Conservation (phyloP, 176 grass and related monocot species). For the Stipa capillata region DNA sequence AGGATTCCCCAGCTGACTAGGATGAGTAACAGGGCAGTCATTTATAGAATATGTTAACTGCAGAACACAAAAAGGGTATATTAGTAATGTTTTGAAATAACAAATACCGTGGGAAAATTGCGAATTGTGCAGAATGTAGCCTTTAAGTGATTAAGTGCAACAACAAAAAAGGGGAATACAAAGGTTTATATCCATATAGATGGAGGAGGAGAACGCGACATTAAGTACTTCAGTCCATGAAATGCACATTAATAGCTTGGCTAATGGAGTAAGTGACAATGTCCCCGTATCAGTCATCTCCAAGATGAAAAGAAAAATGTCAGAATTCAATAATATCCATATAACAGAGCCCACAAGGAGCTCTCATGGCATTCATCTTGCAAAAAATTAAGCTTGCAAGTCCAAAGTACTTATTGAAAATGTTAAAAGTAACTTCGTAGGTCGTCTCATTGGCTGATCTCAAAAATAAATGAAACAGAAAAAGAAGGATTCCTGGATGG, state of each 20-base stretch:
- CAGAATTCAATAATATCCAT: background rate
- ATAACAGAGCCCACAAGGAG: background rate
- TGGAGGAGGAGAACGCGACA: background rate
- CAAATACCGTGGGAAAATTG: background rate
- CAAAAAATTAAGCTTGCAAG: background rate
- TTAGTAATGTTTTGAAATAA: background rate
- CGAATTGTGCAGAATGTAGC: background rate
- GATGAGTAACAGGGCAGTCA: constrained; percentile 69
- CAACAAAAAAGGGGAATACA: background rate
- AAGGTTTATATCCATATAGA: background rate
- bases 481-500: background rate
- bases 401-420: background rate
- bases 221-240: background rate
- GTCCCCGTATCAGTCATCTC: background rate
- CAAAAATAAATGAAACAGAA: background rate
- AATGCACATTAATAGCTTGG: background rate
- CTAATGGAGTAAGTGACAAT: background rate
- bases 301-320: background rate
- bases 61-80: constrained; percentile 8
- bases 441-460: background rate
- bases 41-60: constrained; percentile 63
- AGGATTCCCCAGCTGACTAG: constrained; percentile 78
- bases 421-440: background rate
- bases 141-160: background rate
- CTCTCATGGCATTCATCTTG: background rate